phyloP scores from a whole-genome alignment of 176 grass and related monocot species.

The Aegilops longissima region DNA sequence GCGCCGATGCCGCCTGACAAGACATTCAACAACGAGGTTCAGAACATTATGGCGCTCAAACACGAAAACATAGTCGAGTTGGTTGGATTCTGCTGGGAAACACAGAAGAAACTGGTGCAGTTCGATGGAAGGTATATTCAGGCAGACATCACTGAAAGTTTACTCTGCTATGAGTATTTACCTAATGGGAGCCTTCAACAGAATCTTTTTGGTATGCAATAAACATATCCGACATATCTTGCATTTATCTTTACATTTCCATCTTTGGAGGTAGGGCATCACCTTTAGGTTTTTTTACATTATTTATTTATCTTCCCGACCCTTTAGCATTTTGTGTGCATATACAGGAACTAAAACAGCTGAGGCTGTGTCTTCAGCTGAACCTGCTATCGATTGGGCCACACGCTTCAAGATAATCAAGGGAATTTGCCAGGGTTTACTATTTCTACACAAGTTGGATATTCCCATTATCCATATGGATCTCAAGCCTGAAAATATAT shows the following conservation, averaged over 20 bases:
- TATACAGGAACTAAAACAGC: background rate
- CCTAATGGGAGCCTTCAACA: slow-evolving; percentile 27
- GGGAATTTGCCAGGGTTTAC: slow-evolving; percentile 24
- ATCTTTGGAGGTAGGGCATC: background rate
- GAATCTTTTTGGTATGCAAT: slow-evolving; percentile 27
- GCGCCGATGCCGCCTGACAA: background rate
- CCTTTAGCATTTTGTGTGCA: too few relatives aligned
- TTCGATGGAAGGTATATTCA: background rate
- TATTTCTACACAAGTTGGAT: slow-evolving; percentile 15
- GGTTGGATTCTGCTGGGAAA: slow-evolving; percentile 28
- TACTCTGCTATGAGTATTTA: slow-evolving; percentile 36
- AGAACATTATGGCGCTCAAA: background rate
- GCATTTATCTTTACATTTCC: background rate
- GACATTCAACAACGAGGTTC: slow-evolving; percentile 11
- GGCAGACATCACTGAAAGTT: background rate
- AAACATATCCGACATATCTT: background rate
- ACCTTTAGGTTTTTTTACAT: background rate
- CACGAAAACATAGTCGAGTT: slow-evolving; percentile 27
- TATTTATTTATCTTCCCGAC: background rate
- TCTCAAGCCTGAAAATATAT: slow-evolving; percentile 19
- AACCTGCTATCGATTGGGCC: background rate
- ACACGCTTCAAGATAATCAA: slow-evolving; percentile 19
- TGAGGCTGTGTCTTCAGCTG: background rate
- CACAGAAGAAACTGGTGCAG: background rate
- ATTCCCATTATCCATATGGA: slow-evolving; percentile 9